These are phyloP conservation scores for Onygenales sp. DNA, from an alignment of 2,329 filamentous ascomycete genomes.

Conservation along the genomic window DNA sequence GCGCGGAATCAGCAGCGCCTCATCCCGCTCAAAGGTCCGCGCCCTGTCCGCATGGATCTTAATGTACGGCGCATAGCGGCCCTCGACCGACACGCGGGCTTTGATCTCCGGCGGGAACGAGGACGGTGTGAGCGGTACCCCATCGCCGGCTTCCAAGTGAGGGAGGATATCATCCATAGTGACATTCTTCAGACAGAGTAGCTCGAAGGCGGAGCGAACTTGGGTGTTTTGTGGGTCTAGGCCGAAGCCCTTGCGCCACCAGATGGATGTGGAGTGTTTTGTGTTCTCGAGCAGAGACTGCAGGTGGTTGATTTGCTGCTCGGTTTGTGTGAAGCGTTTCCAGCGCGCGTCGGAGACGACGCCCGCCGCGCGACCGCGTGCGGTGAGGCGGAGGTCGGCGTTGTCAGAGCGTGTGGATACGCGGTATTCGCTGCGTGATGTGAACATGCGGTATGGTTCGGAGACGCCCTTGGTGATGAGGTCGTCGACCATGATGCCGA, in stretches of 20 bases:
- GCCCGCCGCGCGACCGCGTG: conserved; percentile 64
- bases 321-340: conserved; percentile 57
- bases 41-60: conserved; percentile 59
- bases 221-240: conserved; percentile 54
- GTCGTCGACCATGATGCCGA: conserved; percentile 98
- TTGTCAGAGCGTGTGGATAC: conserved; percentile 91
- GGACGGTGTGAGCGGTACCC: conserved; percentile 40
- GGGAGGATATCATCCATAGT: conserved; percentile 48
- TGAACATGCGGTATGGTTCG: conserved; percentile 98
- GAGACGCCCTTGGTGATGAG: conserved; percentile 93
- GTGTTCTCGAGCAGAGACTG: conserved; percentile 50
- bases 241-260: conserved; percentile 61
- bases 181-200: conserved; percentile 60
- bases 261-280: conserved; percentile 51
- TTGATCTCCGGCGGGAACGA: conserved; percentile 45
- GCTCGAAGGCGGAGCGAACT: conserved; percentile 64
- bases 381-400: conserved; percentile 77
- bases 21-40: conserved; percentile 63
- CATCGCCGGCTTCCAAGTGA: conserved; percentile 35
- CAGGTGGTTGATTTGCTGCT: conserved; percentile 58
- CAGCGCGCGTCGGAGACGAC: conserved; percentile 73
- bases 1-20: conserved; percentile 59
- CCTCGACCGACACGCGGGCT: conserved; percentile 68
- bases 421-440: conserved; percentile 86
- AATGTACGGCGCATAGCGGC: conserved; percentile 79